Conservation (phyloP, 495 filamentous ascomycete species). For the Aspergillus nanangensis region DNA sequence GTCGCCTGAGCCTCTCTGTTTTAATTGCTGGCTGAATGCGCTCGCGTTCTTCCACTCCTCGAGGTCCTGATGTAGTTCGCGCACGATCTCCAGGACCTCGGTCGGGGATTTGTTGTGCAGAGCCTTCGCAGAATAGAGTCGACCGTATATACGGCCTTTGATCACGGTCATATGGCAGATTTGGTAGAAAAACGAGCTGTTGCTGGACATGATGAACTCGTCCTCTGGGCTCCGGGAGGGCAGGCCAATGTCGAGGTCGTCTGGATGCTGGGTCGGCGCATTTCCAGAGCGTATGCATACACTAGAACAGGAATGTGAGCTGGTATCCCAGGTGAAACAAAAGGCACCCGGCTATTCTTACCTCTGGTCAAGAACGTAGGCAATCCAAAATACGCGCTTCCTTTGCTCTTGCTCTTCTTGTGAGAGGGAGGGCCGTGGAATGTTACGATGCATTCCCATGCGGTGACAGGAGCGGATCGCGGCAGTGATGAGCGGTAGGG, state of each 20-base stretch:
- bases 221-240: conserved; percentile 73
- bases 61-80: conserved; percentile 80
- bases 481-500: conserved; percentile 83
- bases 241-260: conserved; percentile 94
- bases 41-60: conserved; percentile 87
- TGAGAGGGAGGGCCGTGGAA: conserved; percentile 77
- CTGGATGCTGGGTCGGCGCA: conserved; percentile 85
- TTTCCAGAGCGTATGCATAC: conserved; percentile 83
- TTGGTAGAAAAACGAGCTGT: conserved; percentile 82
- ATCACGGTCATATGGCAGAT: conserved; percentile 86
- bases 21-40: conserved; percentile 68
- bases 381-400: conserved; percentile 96
- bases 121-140: conserved; percentile 83
- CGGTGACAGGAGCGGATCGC: conserved; percentile 86
- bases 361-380: conserved; percentile 92
- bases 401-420: conserved; percentile 84
- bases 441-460: conserved; percentile 92
- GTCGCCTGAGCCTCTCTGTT: conserved; percentile 74
- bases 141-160: conserved; percentile 85
- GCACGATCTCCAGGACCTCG: conserved; percentile 82
- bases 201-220: conserved; percentile 64
- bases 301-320: conserved; percentile 24
- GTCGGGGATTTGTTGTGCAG: conserved; percentile 69
- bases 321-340: not conserved
- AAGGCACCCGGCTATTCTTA: conserved; percentile 17